A percentile compares a stretch with the other conserved stretches of the same genome.
Evolutionary conservation across 2,329 filamentous ascomycete genomes (phyloP).

Genomic region (Botrytis squamosa): DNA sequence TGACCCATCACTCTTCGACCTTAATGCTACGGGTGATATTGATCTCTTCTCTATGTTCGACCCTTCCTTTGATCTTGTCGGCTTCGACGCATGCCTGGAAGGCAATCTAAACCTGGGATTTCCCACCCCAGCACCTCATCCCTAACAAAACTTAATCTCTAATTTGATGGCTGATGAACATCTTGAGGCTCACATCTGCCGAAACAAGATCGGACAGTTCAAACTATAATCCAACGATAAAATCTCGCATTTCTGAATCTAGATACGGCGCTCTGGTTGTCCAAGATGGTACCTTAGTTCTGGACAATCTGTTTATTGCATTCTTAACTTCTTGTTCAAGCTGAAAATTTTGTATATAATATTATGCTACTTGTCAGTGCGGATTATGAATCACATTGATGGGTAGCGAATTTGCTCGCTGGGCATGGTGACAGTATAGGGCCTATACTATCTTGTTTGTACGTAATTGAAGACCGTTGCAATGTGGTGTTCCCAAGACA

Average conservation of each 20-base stretch:
- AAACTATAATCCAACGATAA: background rate
- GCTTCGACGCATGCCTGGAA: constrained; percentile 32
- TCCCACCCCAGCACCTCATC: constrained; percentile 18
- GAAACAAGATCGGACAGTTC: background rate
- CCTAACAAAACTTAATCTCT: background rate
- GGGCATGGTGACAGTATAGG: background rate
- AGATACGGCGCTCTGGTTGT: background rate
- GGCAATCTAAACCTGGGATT: constrained; percentile 29
- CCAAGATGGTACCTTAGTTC: background rate
- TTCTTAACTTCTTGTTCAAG: too few species aligned
- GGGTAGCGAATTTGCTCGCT: background rate
- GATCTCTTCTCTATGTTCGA: constrained; percentile 35
- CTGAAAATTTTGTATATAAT: background rate
- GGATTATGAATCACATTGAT: background rate
- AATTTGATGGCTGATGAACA: too few species aligned
- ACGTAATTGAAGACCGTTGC: background rate
- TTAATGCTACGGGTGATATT: constrained; percentile 23
- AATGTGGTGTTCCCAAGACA: background rate
- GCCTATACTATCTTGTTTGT: background rate
- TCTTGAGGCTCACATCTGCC: background rate
- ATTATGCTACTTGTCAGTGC: background rate
- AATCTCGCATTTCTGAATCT: background rate
- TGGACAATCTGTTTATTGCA: background rate
- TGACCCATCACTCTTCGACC: constrained; percentile 28
- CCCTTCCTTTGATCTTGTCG: constrained; percentile 31